Percentiles rank a stretch among this genome's conserved stretches.
phyloP scores from a whole-genome alignment of 768 basidiomycete genomes.

The Lentinus tigrinus region DNA sequence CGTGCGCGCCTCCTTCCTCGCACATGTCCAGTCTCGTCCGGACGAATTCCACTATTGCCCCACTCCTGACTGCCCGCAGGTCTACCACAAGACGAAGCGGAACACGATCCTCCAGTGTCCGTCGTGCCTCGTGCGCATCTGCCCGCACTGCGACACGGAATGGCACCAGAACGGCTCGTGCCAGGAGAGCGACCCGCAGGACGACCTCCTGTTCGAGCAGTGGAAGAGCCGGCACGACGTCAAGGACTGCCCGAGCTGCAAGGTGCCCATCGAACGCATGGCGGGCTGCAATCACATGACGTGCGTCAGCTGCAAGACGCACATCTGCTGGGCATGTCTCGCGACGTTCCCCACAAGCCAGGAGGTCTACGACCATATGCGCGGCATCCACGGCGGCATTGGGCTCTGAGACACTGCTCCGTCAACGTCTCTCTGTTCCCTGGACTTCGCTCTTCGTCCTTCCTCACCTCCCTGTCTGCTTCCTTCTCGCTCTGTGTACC shows the following conservation, averaged over 20 bases:
- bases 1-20: constrained; percentile 57
- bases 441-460: not conserved
- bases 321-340: constrained; percentile 81
- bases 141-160: constrained; percentile 56
- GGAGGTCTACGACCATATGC: constrained; percentile 82
- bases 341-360: constrained; percentile 64
- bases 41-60: constrained; percentile 74
- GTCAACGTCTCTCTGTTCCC: not conserved
- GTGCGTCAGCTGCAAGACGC: constrained; percentile 71
- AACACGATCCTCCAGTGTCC: constrained; percentile 65
- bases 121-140: constrained; percentile 68
- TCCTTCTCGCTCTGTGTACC: no score
- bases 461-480: not conserved
- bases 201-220: constrained; percentile 54
- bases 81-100: constrained; percentile 58
- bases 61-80: constrained; percentile 72
- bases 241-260: constrained; percentile 74
- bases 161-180: constrained; percentile 71
- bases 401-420: constrained; percentile 32
- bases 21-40: constrained; percentile 57
- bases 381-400: constrained; percentile 60
- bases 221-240: constrained; percentile 68
- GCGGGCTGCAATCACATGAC: constrained; percentile 85
- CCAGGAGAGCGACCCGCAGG: constrained; percentile 51
- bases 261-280: constrained; percentile 64